Evolutionary conservation across 495 filamentous ascomycete genomes (phyloP).

Genomic region (Xylaria castorea): DNA sequence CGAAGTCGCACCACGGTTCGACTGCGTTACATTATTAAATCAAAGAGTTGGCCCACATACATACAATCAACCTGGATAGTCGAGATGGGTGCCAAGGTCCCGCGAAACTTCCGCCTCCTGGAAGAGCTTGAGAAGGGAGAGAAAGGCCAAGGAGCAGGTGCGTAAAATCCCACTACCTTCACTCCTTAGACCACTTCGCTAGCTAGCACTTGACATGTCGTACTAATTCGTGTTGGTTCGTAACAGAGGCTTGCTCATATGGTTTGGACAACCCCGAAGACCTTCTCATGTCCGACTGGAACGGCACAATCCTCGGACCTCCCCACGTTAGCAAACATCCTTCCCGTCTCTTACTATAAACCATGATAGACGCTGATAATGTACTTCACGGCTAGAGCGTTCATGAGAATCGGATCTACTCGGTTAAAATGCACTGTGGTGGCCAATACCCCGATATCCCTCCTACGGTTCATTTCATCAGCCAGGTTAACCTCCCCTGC

Average conservation of each 20-base stretch:
- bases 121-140: constrained; percentile 99
- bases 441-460: constrained; percentile 86
- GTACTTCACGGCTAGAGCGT: constrained; percentile 67
- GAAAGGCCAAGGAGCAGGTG: constrained; percentile 94
- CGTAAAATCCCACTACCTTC: constrained; percentile 21
- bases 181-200: background rate
- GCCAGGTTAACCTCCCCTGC: constrained; percentile 92
- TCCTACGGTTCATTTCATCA: constrained; percentile 87
- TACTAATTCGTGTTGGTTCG: background rate
- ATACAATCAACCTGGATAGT: background rate
- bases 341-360: background rate
- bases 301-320: constrained; percentile 94
- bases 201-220: background rate
- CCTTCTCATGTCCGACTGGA: constrained; percentile 98
- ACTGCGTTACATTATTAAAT: background rate
- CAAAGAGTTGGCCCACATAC: background rate
- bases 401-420: constrained; percentile 99
- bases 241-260: constrained; percentile 87
- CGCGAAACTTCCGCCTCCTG: constrained; percentile 92
- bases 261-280: constrained; percentile 95
- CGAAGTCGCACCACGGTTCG: background rate
- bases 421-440: constrained; percentile 95
- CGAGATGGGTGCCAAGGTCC: constrained; percentile 75
- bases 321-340: constrained; percentile 78
- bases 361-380: constrained; percentile 19